Percentiles rank a stretch among this genome's conserved stretches.
Conservation (phyloP, 306 rosid genomes). For the Prunus davidiana region DNA sequence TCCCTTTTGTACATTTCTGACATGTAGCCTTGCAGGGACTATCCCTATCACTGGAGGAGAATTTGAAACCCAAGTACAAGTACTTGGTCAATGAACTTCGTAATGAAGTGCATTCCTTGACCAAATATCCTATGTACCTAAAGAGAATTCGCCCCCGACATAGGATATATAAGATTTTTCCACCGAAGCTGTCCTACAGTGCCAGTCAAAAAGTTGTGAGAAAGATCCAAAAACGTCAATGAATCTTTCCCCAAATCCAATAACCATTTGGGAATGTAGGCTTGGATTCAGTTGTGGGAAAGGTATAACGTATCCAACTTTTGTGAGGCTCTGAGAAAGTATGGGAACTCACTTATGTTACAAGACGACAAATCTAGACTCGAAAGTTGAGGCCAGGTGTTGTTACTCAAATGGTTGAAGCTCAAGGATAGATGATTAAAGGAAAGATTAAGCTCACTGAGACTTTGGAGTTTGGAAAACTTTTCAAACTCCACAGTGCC, state of each 20-base stretch:
- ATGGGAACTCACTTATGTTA: slow-evolving; percentile 1
- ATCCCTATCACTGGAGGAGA: slow-evolving; percentile 86
- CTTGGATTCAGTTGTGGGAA: too few species aligned
- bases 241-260: neutral
- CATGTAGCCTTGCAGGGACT: slow-evolving; percentile 59
- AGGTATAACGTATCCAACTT: fast-evolving
- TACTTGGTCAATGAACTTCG: slow-evolving; percentile 86
- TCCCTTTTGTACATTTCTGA: slow-evolving; percentile 5
- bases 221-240: neutral
- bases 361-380: neutral
- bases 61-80: slow-evolving; percentile 90
- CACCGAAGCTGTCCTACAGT: too few species aligned
- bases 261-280: neutral
- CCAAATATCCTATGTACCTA: slow-evolving; percentile 91
- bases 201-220: neutral
- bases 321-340: neutral
- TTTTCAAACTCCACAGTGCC: neutral
- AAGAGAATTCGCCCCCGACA: slow-evolving; percentile 99
- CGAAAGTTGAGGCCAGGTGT: too few species aligned
- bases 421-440: neutral
- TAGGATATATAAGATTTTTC: slow-evolving; percentile 21
- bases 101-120: slow-evolving; percentile 86
- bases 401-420: too few species aligned
- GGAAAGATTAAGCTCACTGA: neutral
- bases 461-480: neutral